A percentile compares a stretch with the other conserved stretches of the same genome.
phyloP scores from a whole-genome alignment of 2,329 filamentous ascomycete genomes.

The Neopestalotiopsis sp. region DNA sequence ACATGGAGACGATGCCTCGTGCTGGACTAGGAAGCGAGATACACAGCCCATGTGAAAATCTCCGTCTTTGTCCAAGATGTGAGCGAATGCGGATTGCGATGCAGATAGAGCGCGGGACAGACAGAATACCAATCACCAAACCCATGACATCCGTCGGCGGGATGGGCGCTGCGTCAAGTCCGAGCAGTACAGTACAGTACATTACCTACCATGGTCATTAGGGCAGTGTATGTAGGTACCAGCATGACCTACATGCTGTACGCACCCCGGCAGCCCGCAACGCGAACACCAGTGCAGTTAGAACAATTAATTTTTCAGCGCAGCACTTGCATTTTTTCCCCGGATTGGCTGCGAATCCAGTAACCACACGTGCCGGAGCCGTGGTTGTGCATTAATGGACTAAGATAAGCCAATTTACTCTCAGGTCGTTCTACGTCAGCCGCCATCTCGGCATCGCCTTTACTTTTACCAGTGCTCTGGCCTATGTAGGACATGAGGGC shows the following conservation, averaged over 20 bases:
- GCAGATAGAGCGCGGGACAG: not conserved
- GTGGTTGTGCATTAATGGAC: slow-evolving; percentile 8
- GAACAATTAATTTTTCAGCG: not conserved
- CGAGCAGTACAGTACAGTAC: too few relatives aligned
- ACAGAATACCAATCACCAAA: not conserved
- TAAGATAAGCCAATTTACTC: slow-evolving; percentile 18
- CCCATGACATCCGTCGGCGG: not conserved
- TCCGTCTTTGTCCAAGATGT: slow-evolving; percentile 14
- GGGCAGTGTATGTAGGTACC: not conserved
- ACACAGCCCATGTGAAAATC: slow-evolving; percentile 21
- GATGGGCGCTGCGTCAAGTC: not conserved
- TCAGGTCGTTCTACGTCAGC: slow-evolving; percentile 11
- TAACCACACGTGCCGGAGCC: not conserved
- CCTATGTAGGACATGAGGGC: slow-evolving; percentile 15
- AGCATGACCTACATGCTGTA: not conserved
- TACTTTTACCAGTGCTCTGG: slow-evolving; percentile 3
- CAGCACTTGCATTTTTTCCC: not conserved
- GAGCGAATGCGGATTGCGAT: not conserved
- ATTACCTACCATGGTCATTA: too few relatives aligned
- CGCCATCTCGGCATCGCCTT: slow-evolving; percentile 18
- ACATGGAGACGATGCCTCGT: not conserved
- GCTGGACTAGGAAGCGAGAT: not conserved
- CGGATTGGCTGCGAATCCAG: not conserved
- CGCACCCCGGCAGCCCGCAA: not conserved
- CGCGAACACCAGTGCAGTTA: too few relatives aligned